phyloP scores from a whole-genome alignment of 1,284 basidiomycete genomes.

The Phaffia rhodozyma region DNA sequence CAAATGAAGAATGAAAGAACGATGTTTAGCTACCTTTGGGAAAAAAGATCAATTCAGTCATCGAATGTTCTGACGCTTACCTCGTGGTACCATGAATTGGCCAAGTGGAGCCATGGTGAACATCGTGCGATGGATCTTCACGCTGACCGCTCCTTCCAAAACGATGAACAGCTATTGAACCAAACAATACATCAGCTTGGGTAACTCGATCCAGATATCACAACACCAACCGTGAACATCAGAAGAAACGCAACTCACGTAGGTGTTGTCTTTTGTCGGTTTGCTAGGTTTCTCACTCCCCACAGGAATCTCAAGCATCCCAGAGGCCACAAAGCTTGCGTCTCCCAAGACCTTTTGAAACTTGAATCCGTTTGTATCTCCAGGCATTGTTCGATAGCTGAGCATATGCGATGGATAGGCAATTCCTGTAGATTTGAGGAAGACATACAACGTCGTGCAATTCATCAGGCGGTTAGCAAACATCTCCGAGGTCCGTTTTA shows the following conservation, averaged over 20 bases:
- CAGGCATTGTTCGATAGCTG: conserved; percentile 44
- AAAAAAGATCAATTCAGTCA: background rate
- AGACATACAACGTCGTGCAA: background rate
- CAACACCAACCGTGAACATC: no score
- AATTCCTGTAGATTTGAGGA: conserved; percentile 43
- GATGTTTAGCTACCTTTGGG: conserved; percentile 13
- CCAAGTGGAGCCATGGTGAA: conserved; percentile 70
- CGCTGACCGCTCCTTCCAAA: conserved; percentile 72
- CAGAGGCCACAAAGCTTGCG: conserved; percentile 78
- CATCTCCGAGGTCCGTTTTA: background rate
- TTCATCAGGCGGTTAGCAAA: background rate
- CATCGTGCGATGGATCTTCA: conserved; percentile 65
- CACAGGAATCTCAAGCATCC: conserved; percentile 69
- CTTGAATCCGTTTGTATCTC: conserved; percentile 48
- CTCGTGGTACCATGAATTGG: conserved; percentile 82
- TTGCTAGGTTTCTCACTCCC: conserved; percentile 72
- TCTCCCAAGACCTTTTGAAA: conserved; percentile 97
- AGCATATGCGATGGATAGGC: conserved; percentile 60
- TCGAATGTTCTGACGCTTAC: conserved; percentile 37
- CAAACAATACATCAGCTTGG: background rate
- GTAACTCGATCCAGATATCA: background rate
- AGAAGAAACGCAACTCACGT: conserved; percentile 48
- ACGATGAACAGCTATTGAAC: conserved; percentile 66
- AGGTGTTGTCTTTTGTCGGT: conserved; percentile 84
- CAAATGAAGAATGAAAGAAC: background rate